Evolutionary conservation across 768 basidiomycete species (phyloP), one percentile per base, ranked within the genome.

Genomic region (Boletus coccyginus): DNA sequence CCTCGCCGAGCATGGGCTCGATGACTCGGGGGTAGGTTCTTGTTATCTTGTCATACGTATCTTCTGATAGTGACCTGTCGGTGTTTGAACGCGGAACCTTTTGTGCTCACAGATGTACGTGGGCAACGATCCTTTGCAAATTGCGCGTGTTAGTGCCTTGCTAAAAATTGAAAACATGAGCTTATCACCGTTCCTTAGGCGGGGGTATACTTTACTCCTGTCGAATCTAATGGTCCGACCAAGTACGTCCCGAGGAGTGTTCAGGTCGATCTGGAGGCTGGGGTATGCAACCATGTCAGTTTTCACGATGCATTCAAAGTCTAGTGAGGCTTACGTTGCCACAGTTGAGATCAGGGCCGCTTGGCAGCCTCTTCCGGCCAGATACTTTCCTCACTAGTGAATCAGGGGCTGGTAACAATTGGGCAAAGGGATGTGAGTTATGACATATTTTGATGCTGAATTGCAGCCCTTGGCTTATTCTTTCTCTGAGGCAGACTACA

Each of bases 201-300:
- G 56, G 86, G 84, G 24, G 90, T 92, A 7, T 95, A 92, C 73
- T 94, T 95, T 67, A 81, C 79, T 12, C 88, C 92, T 69, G 77
- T 93, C 12, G 78, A 83, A 2, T 70, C 72, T 8, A 75, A 74
- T 19, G 74, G 74, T 3, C 69, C 71, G 13, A 74, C 81, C 53
- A 92, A 92, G 74, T 95, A 90, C 62, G 91, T 98, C 8, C 95
- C 95, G 12, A 82, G 95, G 36, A 90, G 90, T 57, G 82, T 97
- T 5, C 93, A 94, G 69, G 75, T 97, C 61, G 95, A 98, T 77
- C 77, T 98, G 42, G 95, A 98, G 70, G 77, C 85, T 9, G 91
- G 91, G 11, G 95, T 97, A 11, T 85, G 88, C 67, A 85, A 95
- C 61, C 82, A 79, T 50, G 88, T 90, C 58, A 51, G 86, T 73